phyloP scores from a whole-genome alignment of 495 filamentous ascomycete genomes.

The Clohesyomyces aquaticus region DNA sequence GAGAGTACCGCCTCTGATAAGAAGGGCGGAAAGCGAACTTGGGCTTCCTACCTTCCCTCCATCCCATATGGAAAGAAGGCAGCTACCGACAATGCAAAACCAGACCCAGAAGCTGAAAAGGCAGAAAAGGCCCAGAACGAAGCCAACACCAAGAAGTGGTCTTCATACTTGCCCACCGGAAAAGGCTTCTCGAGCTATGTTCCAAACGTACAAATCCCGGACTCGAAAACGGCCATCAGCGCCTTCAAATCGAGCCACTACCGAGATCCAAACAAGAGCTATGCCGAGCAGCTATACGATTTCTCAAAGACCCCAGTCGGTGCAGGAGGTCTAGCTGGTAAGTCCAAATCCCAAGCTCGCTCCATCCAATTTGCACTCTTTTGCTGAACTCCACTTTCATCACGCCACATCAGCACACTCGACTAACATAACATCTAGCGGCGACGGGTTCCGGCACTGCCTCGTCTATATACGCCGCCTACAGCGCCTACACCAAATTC shows the following conservation, averaged over 20 bases:
- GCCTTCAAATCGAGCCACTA: constrained; percentile 43
- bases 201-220: constrained; percentile 37
- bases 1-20: constrained; percentile 16
- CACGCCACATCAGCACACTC: no score
- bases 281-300: constrained; percentile 48
- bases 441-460: constrained; percentile 44
- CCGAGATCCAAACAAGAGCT: constrained; percentile 47
- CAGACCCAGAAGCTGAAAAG: constrained; percentile 23
- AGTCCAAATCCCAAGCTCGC: no score
- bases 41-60: constrained; percentile 41
- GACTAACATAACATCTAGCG: constrained; percentile 9
- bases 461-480: constrained; percentile 47
- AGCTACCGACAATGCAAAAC: background rate
- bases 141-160: constrained; percentile 44
- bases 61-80: constrained; percentile 34
- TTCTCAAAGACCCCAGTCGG: constrained; percentile 51
- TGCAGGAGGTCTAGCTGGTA: constrained; percentile 44
- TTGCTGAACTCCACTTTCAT: no score
- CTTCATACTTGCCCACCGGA: constrained; percentile 46
- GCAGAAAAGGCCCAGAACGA: constrained; percentile 41
- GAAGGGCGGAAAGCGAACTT: constrained; percentile 26
- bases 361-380: no score
- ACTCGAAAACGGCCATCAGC: constrained; percentile 40
- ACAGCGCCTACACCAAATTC: constrained; percentile 44
- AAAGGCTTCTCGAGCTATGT: constrained; percentile 46